Conservation (phyloP, 2,329 filamentous ascomycete species). For the Cladobotryum protrusum region DNA sequence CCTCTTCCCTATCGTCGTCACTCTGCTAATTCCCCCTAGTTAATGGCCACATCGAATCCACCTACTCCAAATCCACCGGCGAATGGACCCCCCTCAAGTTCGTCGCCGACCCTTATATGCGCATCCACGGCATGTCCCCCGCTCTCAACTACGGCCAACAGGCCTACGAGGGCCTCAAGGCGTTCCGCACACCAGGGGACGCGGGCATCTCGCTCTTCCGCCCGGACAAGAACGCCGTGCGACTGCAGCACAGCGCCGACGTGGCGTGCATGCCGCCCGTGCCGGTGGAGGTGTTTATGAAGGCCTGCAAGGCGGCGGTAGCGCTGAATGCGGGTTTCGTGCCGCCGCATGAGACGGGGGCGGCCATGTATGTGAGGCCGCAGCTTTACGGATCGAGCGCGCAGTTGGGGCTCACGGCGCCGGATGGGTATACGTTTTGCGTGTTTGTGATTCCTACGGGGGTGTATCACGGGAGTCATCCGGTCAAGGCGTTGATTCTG, state of each 20-base stretch:
- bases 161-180: slow-evolving; percentile 97
- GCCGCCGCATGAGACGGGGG: slow-evolving; percentile 80
- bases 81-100: slow-evolving; percentile 75
- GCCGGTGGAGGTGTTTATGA: slow-evolving; percentile 68
- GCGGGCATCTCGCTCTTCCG: slow-evolving; percentile 77
- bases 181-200: slow-evolving; percentile 73
- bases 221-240: slow-evolving; percentile 73
- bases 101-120: slow-evolving; percentile 75
- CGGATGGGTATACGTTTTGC: slow-evolving; percentile 86
- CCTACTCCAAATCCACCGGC: slow-evolving; percentile 67
- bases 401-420: slow-evolving; percentile 78
- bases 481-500: slow-evolving; percentile 80
- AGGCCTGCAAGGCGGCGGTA: slow-evolving; percentile 73
- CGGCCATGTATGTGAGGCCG: slow-evolving; percentile 88
- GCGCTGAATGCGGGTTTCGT: slow-evolving; percentile 85
- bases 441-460: slow-evolving; percentile 90
- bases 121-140: slow-evolving; percentile 90
- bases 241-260: slow-evolving; percentile 77
- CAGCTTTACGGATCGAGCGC: slow-evolving; percentile 81
- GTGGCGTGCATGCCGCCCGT: slow-evolving; percentile 80
- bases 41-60: slow-evolving; percentile 88
- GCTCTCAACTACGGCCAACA: slow-evolving; percentile 96
- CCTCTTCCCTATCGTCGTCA: background rate
- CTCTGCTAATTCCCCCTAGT: slow-evolving; percentile 42
- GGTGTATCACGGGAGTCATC: slow-evolving; percentile 85